phyloP scores from a whole-genome alignment of 805 yeast species.

The Maudiozyma saulgeensis region DNA sequence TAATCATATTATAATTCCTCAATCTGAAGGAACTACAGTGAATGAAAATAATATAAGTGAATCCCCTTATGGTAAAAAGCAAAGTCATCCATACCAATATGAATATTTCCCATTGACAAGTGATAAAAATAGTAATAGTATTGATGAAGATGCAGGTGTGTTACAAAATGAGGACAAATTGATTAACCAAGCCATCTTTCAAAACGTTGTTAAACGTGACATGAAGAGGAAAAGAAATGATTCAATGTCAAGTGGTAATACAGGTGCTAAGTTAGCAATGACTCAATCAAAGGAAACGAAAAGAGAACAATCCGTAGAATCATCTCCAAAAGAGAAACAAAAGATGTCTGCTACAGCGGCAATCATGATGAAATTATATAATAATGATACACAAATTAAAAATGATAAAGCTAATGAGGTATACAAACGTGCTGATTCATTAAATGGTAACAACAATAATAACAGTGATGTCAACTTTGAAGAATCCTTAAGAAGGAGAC shows the following conservation, averaged over 20 bases:
- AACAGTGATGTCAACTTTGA: neutral
- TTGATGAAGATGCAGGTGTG: constrained; percentile 7
- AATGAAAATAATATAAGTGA: neutral
- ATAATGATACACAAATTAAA: constrained; percentile 7
- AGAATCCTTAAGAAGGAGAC: neutral
- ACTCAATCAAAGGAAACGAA: constrained; percentile 2
- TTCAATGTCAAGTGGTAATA: constrained; percentile 4
- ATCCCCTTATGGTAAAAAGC: neutral
- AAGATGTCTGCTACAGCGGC: constrained; percentile 10
- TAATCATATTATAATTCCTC: neutral
- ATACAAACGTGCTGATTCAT: neutral
- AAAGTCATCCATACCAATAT: constrained; percentile 9
- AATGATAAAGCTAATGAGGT: constrained; percentile 3
- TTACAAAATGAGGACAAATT: constrained; percentile 17
- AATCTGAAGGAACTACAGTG: neutral
- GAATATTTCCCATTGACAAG: constrained; percentile 6
- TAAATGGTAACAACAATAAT: neutral
- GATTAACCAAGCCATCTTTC: constrained; percentile 13
- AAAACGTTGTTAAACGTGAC: constrained; percentile 15
- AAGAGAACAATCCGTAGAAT: neutral
- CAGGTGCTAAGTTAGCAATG: too few relatives aligned
- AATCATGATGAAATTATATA: constrained; percentile 12
- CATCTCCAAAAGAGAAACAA: neutral
- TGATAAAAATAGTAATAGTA: neutral
- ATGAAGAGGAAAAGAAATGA: constrained; percentile 18